Evolutionary conservation across 805 yeast genomes (phyloP), one percentile per base, ranked within the genome.

Genomic region (Metschnikowia arizonensis): DNA sequence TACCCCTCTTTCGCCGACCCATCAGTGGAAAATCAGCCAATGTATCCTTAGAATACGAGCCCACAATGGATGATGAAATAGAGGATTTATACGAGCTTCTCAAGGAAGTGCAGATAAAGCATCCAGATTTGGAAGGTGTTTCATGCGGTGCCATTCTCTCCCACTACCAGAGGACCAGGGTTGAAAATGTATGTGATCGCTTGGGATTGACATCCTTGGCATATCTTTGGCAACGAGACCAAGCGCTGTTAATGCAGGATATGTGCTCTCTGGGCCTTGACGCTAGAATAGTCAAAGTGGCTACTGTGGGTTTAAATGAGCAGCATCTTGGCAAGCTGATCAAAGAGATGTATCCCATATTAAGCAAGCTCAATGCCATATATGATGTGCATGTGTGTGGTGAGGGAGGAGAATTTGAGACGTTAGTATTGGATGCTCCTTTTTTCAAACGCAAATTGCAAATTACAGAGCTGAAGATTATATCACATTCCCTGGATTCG

Each of bases 391-490:
- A 91, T 62, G 81, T 93, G 0, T 93, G 99, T 68, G 99, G 99
- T 11, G 99, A 93, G 69, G 99, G 99, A 28, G 99, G 99, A 1
- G 99, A 93, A 63, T 93, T 88, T 63, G 99, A 93, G 62, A 84
- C 97, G 0, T 68, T 91, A 54, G 98, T 91, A 2, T 69, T 93
- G 24, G 97, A 93, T 63, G 88, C 95, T 1, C 95, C 96, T 0
- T 83, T 88, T 49, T 93, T 91, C 66, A 67, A 66, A 26, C 69
- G 76, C 37, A 66, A 61, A 42, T 61, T 83, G 35, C 66, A 64
- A 7, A 63, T 85, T 14, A 61, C 54, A 1, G 66, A 72, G 1
- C 60, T 60, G 12, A 58, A 69, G 24, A 61, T 76, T 1, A 64
- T 78, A 1, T 61, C 72, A 15, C 81, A 75, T 49, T 66, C 82